These are phyloP conservation scores for Globisporangium abappressorium DNA, from an alignment of 352 stramenopile genomes.

Conservation along the genomic window DNA sequence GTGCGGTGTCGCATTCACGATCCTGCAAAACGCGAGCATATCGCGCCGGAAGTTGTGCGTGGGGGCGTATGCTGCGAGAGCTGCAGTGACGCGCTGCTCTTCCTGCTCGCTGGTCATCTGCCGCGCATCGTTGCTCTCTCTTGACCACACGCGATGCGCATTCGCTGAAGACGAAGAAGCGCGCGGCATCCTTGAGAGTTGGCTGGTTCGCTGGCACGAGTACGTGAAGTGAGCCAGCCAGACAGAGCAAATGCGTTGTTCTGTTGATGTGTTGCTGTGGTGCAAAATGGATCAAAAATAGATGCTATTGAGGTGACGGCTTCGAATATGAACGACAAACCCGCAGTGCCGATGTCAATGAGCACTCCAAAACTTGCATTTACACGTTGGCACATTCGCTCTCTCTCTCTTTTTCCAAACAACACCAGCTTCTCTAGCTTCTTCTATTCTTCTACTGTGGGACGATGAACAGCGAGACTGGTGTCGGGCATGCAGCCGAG, in stretches of 20 bases:
- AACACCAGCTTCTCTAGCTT: background rate
- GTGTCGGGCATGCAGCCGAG: slow-evolving; percentile 29
- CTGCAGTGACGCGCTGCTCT: slow-evolving; percentile 16
- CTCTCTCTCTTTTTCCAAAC: background rate
- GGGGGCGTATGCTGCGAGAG: slow-evolving; percentile 20
- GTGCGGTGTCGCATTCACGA: slow-evolving; percentile 52
- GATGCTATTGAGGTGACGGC: background rate
- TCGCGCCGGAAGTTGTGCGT: slow-evolving; percentile 55
- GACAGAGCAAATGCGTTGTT: too few species aligned
- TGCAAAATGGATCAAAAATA: background rate
- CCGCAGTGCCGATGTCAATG: background rate
- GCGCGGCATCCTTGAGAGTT: slow-evolving; percentile 3
- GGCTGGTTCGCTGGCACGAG: background rate
- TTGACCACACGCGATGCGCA: slow-evolving; percentile 38
- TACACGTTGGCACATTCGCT: background rate
- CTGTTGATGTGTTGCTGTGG: too few species aligned
- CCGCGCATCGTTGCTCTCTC: slow-evolving; percentile 41
- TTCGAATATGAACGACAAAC: background rate
- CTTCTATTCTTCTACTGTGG: slow-evolving; percentile 11
- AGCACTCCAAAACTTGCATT: slow-evolving; percentile 2
- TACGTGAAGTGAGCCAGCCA: too few species aligned
- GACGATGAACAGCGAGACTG: slow-evolving; percentile 33
- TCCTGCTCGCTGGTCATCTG: slow-evolving; percentile 15
- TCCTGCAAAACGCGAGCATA: slow-evolving; percentile 55
- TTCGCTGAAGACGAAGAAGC: background rate